Evolutionary conservation across 768 basidiomycete species (phyloP).

Genomic region (Russula abietina): DNA sequence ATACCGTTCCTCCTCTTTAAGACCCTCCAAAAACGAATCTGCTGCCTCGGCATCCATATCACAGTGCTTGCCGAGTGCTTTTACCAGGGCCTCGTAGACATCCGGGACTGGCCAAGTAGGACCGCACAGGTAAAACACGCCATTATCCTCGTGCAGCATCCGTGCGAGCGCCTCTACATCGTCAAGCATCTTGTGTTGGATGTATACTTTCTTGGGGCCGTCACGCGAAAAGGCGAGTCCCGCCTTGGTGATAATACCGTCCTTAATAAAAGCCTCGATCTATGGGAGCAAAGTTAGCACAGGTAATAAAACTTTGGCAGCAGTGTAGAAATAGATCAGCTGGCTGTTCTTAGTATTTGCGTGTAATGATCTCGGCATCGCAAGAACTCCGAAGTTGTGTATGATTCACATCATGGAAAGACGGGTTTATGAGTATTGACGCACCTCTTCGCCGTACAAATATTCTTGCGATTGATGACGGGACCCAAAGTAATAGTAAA

Average conservation of each 20-base stretch:
- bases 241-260: conserved; percentile 78
- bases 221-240: conserved; percentile 98
- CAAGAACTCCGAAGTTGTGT: conserved; percentile 8
- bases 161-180: conserved; percentile 72
- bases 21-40: conserved; percentile 73
- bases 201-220: conserved; percentile 88
- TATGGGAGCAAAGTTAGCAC: conserved; percentile 6
- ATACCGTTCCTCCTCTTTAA: conserved; percentile 97
- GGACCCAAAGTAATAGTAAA: conserved; percentile 98
- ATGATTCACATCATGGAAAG: conserved; percentile 22
- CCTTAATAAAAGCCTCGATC: conserved; percentile 88
- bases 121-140: conserved; percentile 94
- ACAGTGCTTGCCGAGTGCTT: conserved; percentile 68
- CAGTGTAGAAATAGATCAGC: conserved; percentile 10
- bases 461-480: conserved; percentile 94
- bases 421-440: background rate
- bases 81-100: conserved; percentile 87
- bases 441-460: conserved; percentile 81
- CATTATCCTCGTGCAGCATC: conserved; percentile 66
- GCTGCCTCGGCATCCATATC: conserved; percentile 60
- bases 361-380: conserved; percentile 22
- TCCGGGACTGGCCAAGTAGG: conserved; percentile 99
- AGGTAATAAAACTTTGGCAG: background rate
- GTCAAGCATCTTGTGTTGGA: conserved; percentile 96
- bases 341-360: conserved; percentile 25